Conservation (phyloP, 495 filamentous ascomycete genomes). For the Podospora australis region DNA sequence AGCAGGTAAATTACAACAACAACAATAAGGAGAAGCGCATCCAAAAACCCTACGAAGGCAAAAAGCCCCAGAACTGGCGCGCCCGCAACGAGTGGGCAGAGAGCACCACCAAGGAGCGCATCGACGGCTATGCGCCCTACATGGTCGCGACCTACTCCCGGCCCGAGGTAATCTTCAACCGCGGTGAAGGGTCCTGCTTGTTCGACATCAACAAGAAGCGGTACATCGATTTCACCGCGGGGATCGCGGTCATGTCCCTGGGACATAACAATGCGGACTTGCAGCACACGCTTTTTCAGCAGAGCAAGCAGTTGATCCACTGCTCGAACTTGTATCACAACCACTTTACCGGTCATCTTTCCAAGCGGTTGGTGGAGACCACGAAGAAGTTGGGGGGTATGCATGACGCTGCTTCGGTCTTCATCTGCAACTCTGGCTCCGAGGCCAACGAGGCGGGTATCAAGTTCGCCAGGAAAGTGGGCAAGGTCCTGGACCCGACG, state of each 20-base stretch:
- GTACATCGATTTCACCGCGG: conserved; percentile 91
- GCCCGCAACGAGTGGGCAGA: too few relatives aligned
- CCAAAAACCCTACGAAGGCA: too few relatives aligned
- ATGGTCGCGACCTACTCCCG: conserved; percentile 96
- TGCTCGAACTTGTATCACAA: conserved; percentile 95
- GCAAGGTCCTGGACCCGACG: conserved; percentile 61
- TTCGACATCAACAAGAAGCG: conserved; percentile 84
- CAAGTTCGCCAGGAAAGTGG: conserved; percentile 91
- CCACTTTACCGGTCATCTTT: conserved; percentile 83
- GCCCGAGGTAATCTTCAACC: conserved; percentile 82
- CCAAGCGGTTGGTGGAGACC: conserved; percentile 71
- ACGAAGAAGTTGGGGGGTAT: conserved; percentile 72
- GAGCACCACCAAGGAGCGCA: too few relatives aligned
- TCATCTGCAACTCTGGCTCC: conserved; percentile 89
- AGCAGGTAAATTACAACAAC: too few relatives aligned
- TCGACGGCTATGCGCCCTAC: conserved; percentile 65
- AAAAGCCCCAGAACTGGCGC: too few relatives aligned
- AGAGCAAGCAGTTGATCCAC: conserved; percentile 80
- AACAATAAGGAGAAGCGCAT: too few relatives aligned
- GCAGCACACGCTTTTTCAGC: conserved; percentile 58
- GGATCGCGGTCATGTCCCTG: conserved; percentile 90
- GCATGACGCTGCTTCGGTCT: conserved; percentile 72
- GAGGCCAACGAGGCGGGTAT: conserved; percentile 98
- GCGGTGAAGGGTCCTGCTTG: conserved; percentile 76
- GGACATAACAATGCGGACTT: conserved; percentile 80